These are phyloP conservation scores for Schizonepeta tenuifolia DNA, from an alignment of 257 asterid genomes.

Conservation along the genomic window DNA sequence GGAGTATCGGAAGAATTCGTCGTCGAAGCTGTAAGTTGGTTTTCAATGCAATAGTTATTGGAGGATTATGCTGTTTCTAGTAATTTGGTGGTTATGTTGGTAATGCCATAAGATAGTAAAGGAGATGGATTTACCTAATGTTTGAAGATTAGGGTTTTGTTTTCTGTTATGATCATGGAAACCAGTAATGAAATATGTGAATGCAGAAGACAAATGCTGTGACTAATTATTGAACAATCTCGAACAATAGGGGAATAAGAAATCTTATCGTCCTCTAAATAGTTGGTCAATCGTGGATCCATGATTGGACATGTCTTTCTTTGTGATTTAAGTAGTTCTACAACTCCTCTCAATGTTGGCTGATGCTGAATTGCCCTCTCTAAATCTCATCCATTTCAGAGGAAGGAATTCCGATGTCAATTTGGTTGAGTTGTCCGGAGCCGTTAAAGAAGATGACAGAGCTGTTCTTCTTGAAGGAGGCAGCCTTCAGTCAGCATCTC, in stretches of 20 bases:
- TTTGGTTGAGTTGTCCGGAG: conserved; percentile 68
- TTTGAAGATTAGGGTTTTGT: background rate
- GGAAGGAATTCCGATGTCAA: conserved; percentile 75
- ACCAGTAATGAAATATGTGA: conserved; percentile 12
- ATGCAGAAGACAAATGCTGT: conserved; percentile 4
- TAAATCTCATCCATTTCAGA: conserved; percentile 37
- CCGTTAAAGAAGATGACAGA: conserved; percentile 73
- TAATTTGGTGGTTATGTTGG: conserved; percentile 8
- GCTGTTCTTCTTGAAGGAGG: conserved; percentile 84
- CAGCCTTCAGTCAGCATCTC: conserved; percentile 63
- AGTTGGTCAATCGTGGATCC: background rate
- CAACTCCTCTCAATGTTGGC: conserved; percentile 1
- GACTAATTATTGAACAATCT: conserved; percentile 14
- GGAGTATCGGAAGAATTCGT: conserved; percentile 60
- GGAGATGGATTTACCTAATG: conserved; percentile 21
- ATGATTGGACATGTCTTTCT: background rate
- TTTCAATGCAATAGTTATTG: background rate
- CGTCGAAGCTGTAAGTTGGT: conserved; percentile 33
- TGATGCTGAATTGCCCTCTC: conserved; percentile 21
- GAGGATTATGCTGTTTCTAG: conserved; percentile 6
- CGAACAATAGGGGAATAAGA: background rate
- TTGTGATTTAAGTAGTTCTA: conserved; percentile 6
- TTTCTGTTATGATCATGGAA: background rate
- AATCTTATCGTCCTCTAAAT: conserved; percentile 3
- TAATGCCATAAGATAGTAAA: background rate